Conservation (phyloP, 805 yeast species). For the Spathaspora arborariae region DNA sequence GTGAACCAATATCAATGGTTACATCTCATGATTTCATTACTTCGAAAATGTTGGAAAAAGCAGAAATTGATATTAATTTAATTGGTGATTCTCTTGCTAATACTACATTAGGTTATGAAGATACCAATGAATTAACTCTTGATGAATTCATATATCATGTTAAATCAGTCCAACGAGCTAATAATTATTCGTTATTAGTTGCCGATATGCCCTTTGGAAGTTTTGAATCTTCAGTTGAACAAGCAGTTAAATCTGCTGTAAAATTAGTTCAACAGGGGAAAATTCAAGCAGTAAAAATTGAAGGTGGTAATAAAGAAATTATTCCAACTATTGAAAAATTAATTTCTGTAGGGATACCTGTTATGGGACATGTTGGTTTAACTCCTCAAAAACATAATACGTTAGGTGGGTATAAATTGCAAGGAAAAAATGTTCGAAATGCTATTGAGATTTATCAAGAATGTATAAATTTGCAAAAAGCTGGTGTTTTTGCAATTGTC, state of each 20-base stretch:
- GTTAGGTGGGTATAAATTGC: constrained; percentile 84
- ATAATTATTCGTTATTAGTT: constrained; percentile 58
- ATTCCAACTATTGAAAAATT: constrained; percentile 51
- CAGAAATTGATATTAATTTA: constrained; percentile 65
- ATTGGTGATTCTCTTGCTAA: constrained; percentile 93
- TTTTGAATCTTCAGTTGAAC: constrained; percentile 59
- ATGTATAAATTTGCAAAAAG: constrained; percentile 63
- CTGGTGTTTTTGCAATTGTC: constrained; percentile 75
- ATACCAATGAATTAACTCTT: constrained; percentile 70
- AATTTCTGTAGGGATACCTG: constrained; percentile 74
- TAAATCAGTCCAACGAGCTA: constrained; percentile 72
- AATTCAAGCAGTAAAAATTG: constrained; percentile 75
- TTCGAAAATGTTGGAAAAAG: constrained; percentile 61
- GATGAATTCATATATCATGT: constrained; percentile 80
- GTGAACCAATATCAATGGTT: constrained; percentile 40
- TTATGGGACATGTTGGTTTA: constrained; percentile 87
- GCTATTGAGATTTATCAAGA: constrained; percentile 61
- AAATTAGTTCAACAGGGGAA: constrained; percentile 53
- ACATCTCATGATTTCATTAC: constrained; percentile 90
- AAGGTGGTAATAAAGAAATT: constrained; percentile 66
- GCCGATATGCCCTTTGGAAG: constrained; percentile 91
- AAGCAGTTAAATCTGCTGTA: constrained; percentile 60
- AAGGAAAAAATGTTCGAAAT: constrained; percentile 56
- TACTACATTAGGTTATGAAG: constrained; percentile 80
- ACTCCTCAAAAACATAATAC: constrained; percentile 84